Base-by-base conservation (phyloP, 2,329 filamentous ascomycete genomes). In the Lomentospora prolificans region DNA sequence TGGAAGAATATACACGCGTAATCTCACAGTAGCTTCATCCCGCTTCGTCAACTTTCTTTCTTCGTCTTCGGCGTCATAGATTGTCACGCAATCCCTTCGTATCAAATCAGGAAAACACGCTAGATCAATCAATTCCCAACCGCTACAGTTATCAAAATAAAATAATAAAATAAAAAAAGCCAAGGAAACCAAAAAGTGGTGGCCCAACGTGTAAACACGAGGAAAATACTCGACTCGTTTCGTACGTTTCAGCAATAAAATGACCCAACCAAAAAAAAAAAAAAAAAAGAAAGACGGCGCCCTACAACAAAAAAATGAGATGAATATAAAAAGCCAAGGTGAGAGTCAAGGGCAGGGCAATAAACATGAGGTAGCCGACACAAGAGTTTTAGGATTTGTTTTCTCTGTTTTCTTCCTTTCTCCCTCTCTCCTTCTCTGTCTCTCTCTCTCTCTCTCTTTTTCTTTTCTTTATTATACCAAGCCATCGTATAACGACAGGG, bases 401-500 rank as follows among this genome's bases (percentile, higher is more conserved):
- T 51, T 31, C 48, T n/a, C 36, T 30, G 27, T 31, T 52, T 52
- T 24, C 19, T 12, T 52, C 22, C 25, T 22, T 8, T 54, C 19
- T 31, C 33, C 25, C 50, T 41, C 50, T 41, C 22, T 17, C 48
- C 36, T 24, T n/a, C 31, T 46, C n/a, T n/a, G n/a, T n/a, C n/a
- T n/a, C 30, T 7, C 7, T 33, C 12, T 33, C 30, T 6, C 12
- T 33, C 12, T 33, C 7, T 33, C 25, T 54, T 24, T 17, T 31
- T 53, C 17, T 39, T 31, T n/a, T 24, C 12, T 17, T 54, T 25
- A 56, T 64, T 69, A 96, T 69, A 99, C 94, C 66, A 99, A 75
- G 24, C 94, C 94, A 68, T 99, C 94, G 67, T 99, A 99, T 61
- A 99, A 79, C 57, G 91, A 96, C 66, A 99, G 77, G 31, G 94